A percentile compares a stretch with the other conserved stretches of the same genome.
Evolutionary conservation across 2,329 filamentous ascomycete genomes (phyloP).

Genomic region (Phymatotrichopsis omnivora): DNA sequence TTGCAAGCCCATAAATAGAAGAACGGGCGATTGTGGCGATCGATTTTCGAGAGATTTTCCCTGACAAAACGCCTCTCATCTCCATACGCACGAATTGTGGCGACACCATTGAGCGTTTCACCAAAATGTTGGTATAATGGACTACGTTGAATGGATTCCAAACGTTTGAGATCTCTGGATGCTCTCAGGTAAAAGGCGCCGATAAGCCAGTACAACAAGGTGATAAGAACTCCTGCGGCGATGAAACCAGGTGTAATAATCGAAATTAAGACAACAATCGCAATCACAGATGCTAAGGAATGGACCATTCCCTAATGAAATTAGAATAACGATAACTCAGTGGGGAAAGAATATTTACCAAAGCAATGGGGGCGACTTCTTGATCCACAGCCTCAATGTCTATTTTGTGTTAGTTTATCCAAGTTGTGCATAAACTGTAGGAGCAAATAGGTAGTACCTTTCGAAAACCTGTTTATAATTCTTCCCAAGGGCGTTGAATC

Average conservation of each 20-base stretch:
- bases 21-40: slow-evolving; percentile 84
- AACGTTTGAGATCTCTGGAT: slow-evolving; percentile 87
- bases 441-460: no score
- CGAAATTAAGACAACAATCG: slow-evolving; percentile 80
- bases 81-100: slow-evolving; percentile 92
- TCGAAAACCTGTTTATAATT: slow-evolving; percentile 97
- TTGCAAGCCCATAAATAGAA: slow-evolving; percentile 96
- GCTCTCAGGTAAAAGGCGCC: slow-evolving; percentile 82
- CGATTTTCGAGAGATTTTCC: slow-evolving; percentile 80
- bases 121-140: slow-evolving; percentile 97
- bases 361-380: slow-evolving; percentile 85
- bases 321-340: slow-evolving; percentile 42
- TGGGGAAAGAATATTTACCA: slow-evolving; percentile 53
- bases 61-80: slow-evolving; percentile 88
- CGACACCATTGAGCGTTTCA: slow-evolving; percentile 87
- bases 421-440: background rate
- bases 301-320: slow-evolving; percentile 47
- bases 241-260: slow-evolving; percentile 84
- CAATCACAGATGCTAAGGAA: slow-evolving; percentile 59
- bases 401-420: no score
- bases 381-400: slow-evolving; percentile 91
- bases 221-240: slow-evolving; percentile 77
- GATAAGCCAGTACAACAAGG: slow-evolving; percentile 67
- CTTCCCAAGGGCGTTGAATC: slow-evolving; percentile 92
- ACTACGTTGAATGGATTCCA: slow-evolving; percentile 89